A percentile compares a stretch with the other conserved stretches of the same genome.
Conservation (phyloP, 2,329 filamentous ascomycete genomes). For the Zarea fungicola region DNA sequence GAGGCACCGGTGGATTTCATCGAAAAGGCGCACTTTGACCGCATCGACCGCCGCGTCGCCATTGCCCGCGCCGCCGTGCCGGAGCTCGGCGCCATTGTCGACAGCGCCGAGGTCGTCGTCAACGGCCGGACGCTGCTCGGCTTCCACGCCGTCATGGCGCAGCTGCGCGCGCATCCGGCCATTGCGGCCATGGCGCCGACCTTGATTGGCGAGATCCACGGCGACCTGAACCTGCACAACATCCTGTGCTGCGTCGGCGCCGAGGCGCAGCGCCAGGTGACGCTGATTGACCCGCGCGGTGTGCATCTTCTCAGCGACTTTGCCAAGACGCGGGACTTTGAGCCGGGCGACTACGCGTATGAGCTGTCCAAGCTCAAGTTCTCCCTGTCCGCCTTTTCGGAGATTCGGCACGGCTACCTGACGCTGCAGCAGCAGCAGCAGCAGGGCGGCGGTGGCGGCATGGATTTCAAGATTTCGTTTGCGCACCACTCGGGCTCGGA, state of each 20-base stretch:
- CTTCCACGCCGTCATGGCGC: background rate
- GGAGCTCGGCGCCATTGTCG: conserved; percentile 5
- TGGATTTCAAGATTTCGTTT: conserved; percentile 1
- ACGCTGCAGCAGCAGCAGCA: background rate
- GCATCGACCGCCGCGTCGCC: conserved; percentile 3
- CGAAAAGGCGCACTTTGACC: conserved; percentile 10
- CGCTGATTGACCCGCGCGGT: conserved; percentile 11
- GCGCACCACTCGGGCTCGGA: conserved; percentile 3
- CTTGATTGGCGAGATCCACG: conserved; percentile 6
- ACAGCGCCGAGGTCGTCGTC: conserved; percentile 2
- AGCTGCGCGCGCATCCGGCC: background rate
- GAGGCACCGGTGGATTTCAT: conserved; percentile 1
- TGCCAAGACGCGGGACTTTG: conserved; percentile 6
- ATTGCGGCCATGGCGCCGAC: background rate
- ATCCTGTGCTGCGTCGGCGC: conserved; percentile 6
- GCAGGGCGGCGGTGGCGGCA: background rate
- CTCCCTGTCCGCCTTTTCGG: conserved; percentile 8
- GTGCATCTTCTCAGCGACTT: conserved; percentile 11
- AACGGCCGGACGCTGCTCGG: conserved; percentile 4
- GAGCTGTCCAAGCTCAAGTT: conserved; percentile 10
- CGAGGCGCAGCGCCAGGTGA: background rate
- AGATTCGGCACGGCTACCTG: conserved; percentile 6
- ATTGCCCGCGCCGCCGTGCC: conserved; percentile 7
- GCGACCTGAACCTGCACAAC: conserved; percentile 10
- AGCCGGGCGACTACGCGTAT: conserved; percentile 9